These are phyloP conservation scores for Magnaporthiopsis rhizophila DNA, from an alignment of 2,329 filamentous ascomycete genomes.

Conservation along the genomic window DNA sequence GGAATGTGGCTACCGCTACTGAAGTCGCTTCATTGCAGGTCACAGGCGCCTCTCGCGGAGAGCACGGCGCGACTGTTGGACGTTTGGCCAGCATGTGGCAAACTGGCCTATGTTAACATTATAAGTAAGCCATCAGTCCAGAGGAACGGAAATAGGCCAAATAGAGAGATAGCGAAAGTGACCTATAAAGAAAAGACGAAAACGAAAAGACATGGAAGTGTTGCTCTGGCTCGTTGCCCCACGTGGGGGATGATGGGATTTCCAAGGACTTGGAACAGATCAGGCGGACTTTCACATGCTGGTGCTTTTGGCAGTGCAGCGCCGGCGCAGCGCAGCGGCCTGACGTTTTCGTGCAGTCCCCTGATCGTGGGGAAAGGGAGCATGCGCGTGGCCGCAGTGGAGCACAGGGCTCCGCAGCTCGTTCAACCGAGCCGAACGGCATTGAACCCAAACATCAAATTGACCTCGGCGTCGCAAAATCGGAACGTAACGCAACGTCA, in stretches of 20 bases:
- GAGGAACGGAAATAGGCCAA: too few relatives aligned
- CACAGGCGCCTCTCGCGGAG: too few relatives aligned
- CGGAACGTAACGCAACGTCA: background rate
- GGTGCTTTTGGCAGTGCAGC: too few relatives aligned
- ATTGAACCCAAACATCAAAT: background rate
- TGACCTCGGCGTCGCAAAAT: background rate
- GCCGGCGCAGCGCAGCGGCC: background rate
- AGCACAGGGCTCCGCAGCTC: background rate
- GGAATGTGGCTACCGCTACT: background rate
- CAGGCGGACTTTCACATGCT: background rate
- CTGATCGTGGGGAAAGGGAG: background rate
- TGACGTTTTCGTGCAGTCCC: background rate
- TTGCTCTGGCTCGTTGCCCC: too few relatives aligned
- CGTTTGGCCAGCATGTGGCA: background rate
- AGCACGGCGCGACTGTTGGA: background rate
- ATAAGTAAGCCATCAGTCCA: too few relatives aligned
- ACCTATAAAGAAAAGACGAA: too few relatives aligned
- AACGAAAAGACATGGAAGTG: too few relatives aligned
- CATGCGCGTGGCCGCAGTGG: background rate
- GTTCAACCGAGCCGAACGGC: background rate
- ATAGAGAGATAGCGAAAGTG: too few relatives aligned
- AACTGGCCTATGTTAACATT: too few relatives aligned
- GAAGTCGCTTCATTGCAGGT: too few relatives aligned
- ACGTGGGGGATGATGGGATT: too few relatives aligned
- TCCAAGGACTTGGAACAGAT: too few relatives aligned